Conservation (phyloP, 805 yeast species). For the Nakazawaea anatomiae region DNA sequence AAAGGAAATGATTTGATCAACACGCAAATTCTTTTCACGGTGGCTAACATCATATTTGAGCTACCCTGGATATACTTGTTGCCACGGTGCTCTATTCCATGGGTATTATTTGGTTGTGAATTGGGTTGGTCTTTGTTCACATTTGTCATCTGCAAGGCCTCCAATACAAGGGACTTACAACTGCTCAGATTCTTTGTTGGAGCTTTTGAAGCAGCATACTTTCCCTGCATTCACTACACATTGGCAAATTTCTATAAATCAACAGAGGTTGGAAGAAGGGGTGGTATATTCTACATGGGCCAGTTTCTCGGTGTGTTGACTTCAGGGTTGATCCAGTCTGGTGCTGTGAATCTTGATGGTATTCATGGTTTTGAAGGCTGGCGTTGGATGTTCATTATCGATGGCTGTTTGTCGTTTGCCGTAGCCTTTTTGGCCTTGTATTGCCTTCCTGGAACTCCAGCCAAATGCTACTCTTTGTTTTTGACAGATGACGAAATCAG, state of each 20-base stretch:
- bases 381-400: slow-evolving; percentile 52
- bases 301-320: slow-evolving; percentile 56
- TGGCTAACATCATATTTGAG: slow-evolving; percentile 58
- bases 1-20: slow-evolving; percentile 58
- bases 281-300: slow-evolving; percentile 56
- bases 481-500: slow-evolving; percentile 48
- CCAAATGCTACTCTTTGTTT: slow-evolving; percentile 40
- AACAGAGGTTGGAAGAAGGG: slow-evolving; percentile 54
- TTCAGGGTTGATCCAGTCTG: slow-evolving; percentile 49
- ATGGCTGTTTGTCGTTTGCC: slow-evolving; percentile 38
- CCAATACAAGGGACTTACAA: slow-evolving; percentile 44
- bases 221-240: slow-evolving; percentile 57
- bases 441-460: slow-evolving; percentile 61
- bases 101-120: slow-evolving; percentile 49
- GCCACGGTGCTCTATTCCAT: slow-evolving; percentile 50
- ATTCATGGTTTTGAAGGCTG: slow-evolving; percentile 45
- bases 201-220: slow-evolving; percentile 59
- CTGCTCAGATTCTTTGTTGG: slow-evolving; percentile 65
- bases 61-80: slow-evolving; percentile 57
- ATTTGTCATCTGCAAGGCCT: slow-evolving; percentile 44
- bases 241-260: slow-evolving; percentile 54
- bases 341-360: slow-evolving; percentile 29
- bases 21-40: slow-evolving; percentile 52
- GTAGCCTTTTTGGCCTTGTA: slow-evolving; percentile 20
- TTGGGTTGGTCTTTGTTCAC: slow-evolving; percentile 66